phyloP scores from a whole-genome alignment of 768 basidiomycete species.

The Lentinula edodes region DNA sequence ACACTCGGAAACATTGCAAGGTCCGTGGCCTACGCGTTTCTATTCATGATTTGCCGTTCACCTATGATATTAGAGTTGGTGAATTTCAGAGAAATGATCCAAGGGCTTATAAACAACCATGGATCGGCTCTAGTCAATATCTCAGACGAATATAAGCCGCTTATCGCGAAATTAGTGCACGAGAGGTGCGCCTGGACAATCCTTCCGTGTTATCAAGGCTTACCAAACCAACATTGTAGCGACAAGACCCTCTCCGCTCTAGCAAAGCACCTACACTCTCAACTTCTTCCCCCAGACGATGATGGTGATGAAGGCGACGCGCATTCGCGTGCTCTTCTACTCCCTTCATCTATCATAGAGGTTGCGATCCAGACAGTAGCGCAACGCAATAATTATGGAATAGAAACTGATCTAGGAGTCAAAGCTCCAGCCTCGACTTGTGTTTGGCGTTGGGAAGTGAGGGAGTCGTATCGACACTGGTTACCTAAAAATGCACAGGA shows the following conservation, averaged over 20 bases:
- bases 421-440: conserved; percentile 60
- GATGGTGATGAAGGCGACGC: conserved; percentile 35
- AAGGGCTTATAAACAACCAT: conserved; percentile 41
- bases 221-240: conserved; percentile 30
- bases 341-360: conserved; percentile 50
- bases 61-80: conserved; percentile 53
- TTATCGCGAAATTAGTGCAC: conserved; percentile 79
- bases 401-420: conserved; percentile 46
- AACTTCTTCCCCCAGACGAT: conserved; percentile 59
- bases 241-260: conserved; percentile 65
- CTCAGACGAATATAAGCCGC: conserved; percentile 63
- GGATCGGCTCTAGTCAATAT: conserved; percentile 49
- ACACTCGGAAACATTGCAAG: conserved; percentile 77
- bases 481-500: conserved; percentile 62
- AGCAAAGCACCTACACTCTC: conserved; percentile 63
- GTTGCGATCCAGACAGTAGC: conserved; percentile 58
- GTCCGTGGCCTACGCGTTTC: conserved; percentile 29
- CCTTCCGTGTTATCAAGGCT: neutral
- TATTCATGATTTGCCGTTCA: neutral
- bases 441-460: conserved; percentile 87
- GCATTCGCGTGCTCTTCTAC: conserved; percentile 34
- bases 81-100: conserved; percentile 68
- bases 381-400: conserved; percentile 74
- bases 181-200: conserved; percentile 58
- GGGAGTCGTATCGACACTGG: conserved; percentile 50